Conservation (phyloP, 345 rosid species). For the Populus alba region DNA sequence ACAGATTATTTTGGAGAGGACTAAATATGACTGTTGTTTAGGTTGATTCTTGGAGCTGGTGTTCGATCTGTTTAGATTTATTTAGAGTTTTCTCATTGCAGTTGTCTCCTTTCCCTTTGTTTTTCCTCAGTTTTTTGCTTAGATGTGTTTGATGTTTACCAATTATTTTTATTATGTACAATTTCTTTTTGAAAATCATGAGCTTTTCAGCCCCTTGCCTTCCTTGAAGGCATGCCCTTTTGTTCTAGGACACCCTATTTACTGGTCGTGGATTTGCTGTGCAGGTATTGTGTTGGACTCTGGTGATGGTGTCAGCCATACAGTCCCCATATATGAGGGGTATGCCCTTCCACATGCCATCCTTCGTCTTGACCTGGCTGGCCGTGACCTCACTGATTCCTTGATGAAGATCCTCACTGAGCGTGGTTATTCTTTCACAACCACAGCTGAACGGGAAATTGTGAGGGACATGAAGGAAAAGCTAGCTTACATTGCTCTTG, state of each 20-base stretch:
- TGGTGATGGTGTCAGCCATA: constrained; percentile 93
- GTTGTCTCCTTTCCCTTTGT: background rate
- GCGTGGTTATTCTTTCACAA: constrained; percentile 95
- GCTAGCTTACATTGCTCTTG: constrained; percentile 83
- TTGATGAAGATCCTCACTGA: constrained; percentile 89
- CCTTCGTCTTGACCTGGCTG: constrained; percentile 89
- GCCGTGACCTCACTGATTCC: constrained; percentile 84
- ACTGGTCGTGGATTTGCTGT: background rate
- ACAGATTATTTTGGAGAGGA: background rate
- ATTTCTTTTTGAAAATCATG: background rate
- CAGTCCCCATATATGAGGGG: constrained; percentile 87
- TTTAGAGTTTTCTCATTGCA: background rate
- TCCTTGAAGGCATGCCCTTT: background rate
- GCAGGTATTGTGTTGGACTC: constrained; percentile 91
- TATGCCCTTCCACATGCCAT: constrained; percentile 88
- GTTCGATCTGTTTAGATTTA: background rate
- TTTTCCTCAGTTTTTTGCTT: background rate
- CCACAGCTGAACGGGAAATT: constrained; percentile 94
- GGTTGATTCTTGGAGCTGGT: background rate
- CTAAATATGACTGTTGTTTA: background rate
- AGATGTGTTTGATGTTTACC: background rate
- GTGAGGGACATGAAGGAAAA: constrained; percentile 97
- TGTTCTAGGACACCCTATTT: background rate
- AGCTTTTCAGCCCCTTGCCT: background rate
- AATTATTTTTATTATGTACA: background rate